Evolutionary conservation across 495 filamentous ascomycete species (phyloP).

Genomic region (Aspergillus biplanus): DNA sequence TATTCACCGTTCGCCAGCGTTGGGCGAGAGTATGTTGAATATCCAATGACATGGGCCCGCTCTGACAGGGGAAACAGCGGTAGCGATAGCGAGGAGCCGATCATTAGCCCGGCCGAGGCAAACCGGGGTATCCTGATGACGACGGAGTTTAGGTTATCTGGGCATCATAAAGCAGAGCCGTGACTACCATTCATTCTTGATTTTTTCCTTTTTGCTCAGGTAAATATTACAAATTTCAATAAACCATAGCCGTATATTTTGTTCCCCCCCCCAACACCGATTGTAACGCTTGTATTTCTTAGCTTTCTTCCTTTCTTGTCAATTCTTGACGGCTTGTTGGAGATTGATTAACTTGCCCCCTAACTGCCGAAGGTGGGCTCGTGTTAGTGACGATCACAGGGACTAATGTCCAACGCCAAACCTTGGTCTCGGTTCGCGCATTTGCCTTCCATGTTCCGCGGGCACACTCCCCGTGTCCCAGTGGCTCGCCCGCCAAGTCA

Average conservation of each 20-base stretch:
- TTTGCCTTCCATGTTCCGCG: neutral
- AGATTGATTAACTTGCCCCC: neutral
- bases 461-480: neutral
- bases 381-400: neutral
- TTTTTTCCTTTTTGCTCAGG: neutral
- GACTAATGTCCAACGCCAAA: neutral
- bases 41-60: constrained; percentile 14
- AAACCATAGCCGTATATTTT: neutral
- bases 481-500: neutral
- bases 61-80: neutral
- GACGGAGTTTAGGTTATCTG: constrained; percentile 4
- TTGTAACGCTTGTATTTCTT: neutral
- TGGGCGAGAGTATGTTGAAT: constrained; percentile 13
- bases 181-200: neutral
- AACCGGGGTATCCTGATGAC: constrained; percentile 9
- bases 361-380: neutral
- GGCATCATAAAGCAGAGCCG: neutral
- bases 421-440: neutral
- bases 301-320: neutral
- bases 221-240: neutral
- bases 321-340: neutral
- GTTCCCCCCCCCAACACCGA: neutral
- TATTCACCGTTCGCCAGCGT: constrained; percentile 17
- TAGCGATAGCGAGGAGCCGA: constrained; percentile 16
- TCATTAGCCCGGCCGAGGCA: constrained; percentile 6